A percentile compares a stretch with the other conserved stretches of the same genome.
These are phyloP conservation scores for Erodium trifolium DNA, from an alignment of 441 rosid genomes.

Conservation along the genomic window DNA sequence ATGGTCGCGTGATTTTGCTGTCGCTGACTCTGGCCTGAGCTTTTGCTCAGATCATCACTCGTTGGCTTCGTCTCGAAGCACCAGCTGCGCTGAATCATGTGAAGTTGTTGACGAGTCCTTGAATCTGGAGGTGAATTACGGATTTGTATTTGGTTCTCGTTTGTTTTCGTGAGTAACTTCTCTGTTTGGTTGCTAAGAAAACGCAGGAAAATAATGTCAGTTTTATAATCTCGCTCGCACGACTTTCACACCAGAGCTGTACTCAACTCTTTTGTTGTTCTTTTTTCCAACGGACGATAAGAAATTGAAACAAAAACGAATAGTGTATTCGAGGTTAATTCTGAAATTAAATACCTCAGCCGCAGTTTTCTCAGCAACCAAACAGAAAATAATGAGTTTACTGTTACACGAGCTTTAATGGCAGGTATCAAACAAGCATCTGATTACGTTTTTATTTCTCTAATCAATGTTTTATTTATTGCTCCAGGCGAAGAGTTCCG, in stretches of 20 bases:
- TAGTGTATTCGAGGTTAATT: background rate
- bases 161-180: too few species aligned
- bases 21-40: background rate
- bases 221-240: too few species aligned
- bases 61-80: background rate
- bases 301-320: background rate
- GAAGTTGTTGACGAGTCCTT: background rate
- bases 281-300: too few species aligned
- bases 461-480: background rate
- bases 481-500: slow-evolving; percentile 3
- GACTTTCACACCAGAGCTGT: too few species aligned
- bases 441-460: background rate
- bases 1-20: background rate
- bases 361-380: background rate
- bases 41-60: background rate
- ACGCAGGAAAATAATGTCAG: too few species aligned
- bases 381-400: background rate
- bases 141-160: background rate
- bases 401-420: background rate
- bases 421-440: background rate
- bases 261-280: too few species aligned
- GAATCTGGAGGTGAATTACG: slow-evolving; percentile 6
- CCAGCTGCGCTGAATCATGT: background rate
- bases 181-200: too few species aligned
- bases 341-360: background rate